These are phyloP conservation scores for Phytophthora citricola DNA, from an alignment of 352 stramenopile genomes.

Conservation along the genomic window DNA sequence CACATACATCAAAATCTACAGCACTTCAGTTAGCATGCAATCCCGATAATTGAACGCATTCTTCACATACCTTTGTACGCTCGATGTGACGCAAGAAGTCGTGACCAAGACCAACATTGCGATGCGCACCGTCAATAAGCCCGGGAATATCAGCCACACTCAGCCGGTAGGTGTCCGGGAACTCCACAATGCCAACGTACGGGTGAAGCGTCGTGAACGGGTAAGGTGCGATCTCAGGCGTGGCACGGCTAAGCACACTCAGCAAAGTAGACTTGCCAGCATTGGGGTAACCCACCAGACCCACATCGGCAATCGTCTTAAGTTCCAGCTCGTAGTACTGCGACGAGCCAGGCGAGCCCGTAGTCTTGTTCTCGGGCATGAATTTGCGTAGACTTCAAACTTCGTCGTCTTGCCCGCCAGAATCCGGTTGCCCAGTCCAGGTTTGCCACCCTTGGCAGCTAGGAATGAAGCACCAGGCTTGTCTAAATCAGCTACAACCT, in stretches of 20 bases:
- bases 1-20: slow-evolving; percentile 88
- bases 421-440: slow-evolving; percentile 87
- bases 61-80: slow-evolving; percentile 91
- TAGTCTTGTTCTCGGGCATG: slow-evolving; percentile 82
- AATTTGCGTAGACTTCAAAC: slow-evolving; percentile 82
- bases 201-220: slow-evolving; percentile 98
- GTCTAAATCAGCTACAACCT: slow-evolving; percentile 83
- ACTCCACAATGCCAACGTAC: slow-evolving; percentile 96
- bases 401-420: slow-evolving; percentile 84
- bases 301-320: slow-evolving; percentile 98
- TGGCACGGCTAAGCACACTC: slow-evolving; percentile 92
- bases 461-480: slow-evolving; percentile 70
- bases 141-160: slow-evolving; percentile 91
- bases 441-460: slow-evolving; percentile 82
- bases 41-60: background rate
- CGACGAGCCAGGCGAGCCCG: slow-evolving; percentile 92
- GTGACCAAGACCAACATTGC: slow-evolving; percentile 97
- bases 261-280: slow-evolving; percentile 98
- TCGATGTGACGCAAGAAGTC: slow-evolving; percentile 99
- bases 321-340: slow-evolving; percentile 98
- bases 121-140: slow-evolving; percentile 92
- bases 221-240: slow-evolving; percentile 96
- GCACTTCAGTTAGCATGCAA: background rate
- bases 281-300: slow-evolving; percentile 99
- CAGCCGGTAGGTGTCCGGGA: slow-evolving; percentile 93